A percentile compares a stretch with the other conserved stretches of the same genome.
These are phyloP conservation scores for Salvia hispanica DNA, from an alignment of 257 asterid species.

Conservation along the genomic window DNA sequence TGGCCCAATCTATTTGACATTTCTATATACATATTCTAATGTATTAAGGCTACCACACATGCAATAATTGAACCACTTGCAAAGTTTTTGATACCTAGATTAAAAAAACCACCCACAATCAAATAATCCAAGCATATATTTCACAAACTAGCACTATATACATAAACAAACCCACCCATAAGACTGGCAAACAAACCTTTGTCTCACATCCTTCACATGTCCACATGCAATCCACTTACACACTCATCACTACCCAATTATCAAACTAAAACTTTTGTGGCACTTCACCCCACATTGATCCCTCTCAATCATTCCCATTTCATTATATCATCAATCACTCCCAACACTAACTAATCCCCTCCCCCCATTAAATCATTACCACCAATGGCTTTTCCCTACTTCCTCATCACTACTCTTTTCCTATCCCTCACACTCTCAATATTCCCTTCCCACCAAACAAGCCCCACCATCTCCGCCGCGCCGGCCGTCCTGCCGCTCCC, in stretches of 20 bases:
- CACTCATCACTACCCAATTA: slow-evolving; percentile 43
- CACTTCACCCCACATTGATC: slow-evolving; percentile 49
- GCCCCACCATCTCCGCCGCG: slow-evolving; percentile 38
- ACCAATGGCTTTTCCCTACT: slow-evolving; percentile 37
- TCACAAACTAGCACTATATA: neutral
- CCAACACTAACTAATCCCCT: neutral
- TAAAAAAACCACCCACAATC: neutral
- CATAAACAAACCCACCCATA: neutral
- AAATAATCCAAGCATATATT: neutral
- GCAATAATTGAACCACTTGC: neutral
- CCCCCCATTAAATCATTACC: slow-evolving; percentile 28
- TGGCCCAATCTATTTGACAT: too few species aligned
- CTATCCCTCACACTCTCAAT: slow-evolving; percentile 30
- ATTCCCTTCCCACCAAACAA: slow-evolving; percentile 33
- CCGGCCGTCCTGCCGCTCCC: slow-evolving; percentile 47
- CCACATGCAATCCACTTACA: slow-evolving; percentile 40
- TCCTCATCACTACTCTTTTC: slow-evolving; percentile 26
- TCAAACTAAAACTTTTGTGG: slow-evolving; percentile 26
- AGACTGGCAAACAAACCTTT: slow-evolving; percentile 37
- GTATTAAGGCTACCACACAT: too few species aligned
- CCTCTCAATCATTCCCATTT: slow-evolving; percentile 23
- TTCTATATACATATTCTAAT: too few species aligned
- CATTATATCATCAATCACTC: neutral
- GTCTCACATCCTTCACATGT: slow-evolving; percentile 37
- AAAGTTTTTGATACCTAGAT: neutral